Evolutionary conservation across 257 asterid genomes (phyloP).

Genomic region (Voacanga thouarsii): DNA sequence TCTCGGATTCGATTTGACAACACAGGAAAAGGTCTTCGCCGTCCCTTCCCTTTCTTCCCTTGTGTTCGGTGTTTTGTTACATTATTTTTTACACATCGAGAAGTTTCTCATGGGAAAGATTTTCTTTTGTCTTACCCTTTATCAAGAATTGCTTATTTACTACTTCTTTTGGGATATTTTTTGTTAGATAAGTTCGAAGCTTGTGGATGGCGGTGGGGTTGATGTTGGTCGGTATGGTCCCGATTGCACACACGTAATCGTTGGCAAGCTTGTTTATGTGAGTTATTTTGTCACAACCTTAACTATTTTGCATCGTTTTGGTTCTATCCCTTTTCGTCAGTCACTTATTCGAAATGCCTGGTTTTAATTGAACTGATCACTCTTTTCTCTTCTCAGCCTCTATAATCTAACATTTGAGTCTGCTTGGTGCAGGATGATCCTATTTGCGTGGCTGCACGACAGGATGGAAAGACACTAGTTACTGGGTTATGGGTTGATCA

Average conservation of each 20-base stretch:
- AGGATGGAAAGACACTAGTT: slow-evolving; percentile 67
- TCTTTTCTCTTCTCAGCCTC: not conserved
- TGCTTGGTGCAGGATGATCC: slow-evolving; percentile 64
- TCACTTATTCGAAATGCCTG: no score
- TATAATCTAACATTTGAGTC: not conserved
- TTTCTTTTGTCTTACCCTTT: not conserved
- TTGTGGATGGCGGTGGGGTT: slow-evolving; percentile 68
- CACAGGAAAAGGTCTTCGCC: slow-evolving; percentile 43
- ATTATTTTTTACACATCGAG: not conserved
- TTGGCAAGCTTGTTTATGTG: slow-evolving; percentile 61
- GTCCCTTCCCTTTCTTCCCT: not conserved
- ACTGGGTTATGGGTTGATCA: slow-evolving; percentile 82
- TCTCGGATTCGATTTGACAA: slow-evolving; percentile 50
- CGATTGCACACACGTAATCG: slow-evolving; percentile 71
- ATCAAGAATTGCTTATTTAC: not conserved
- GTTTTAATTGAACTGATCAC: not conserved
- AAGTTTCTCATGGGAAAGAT: not conserved
- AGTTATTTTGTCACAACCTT: slow-evolving; percentile 19
- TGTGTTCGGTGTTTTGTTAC: not conserved
- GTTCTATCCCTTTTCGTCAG: not conserved
- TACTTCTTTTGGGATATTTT: not conserved
- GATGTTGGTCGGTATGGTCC: slow-evolving; percentile 63
- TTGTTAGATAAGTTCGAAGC: slow-evolving; percentile 55
- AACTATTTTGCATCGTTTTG: not conserved
- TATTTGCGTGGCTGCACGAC: slow-evolving; percentile 68